Percentiles rank a stretch among this genome's conserved stretches.
These are phyloP conservation scores for Durio zibethinus DNA, from an alignment of 345 rosid genomes.

Conservation along the genomic window DNA sequence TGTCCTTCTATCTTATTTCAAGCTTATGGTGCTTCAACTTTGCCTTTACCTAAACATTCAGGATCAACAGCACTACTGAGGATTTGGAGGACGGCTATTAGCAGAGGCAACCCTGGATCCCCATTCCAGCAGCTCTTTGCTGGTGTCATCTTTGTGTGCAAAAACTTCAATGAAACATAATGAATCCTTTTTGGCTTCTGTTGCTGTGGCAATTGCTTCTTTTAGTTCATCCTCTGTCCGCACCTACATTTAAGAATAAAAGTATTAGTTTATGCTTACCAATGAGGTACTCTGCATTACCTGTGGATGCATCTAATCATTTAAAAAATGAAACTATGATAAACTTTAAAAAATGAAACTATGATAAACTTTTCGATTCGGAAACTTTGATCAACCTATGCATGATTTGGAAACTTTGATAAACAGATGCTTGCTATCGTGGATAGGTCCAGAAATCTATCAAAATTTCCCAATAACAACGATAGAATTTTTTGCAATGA, in stretches of 20 bases:
- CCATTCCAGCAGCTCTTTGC: slow-evolving; percentile 84
- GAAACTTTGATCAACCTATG: not conserved
- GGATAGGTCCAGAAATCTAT: not conserved
- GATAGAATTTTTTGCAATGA: not conserved
- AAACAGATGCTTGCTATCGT: not conserved
- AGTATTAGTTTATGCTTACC: not conserved
- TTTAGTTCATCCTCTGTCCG: slow-evolving; percentile 46
- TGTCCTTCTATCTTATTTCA: not conserved
- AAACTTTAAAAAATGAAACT: not conserved
- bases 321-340: not conserved
- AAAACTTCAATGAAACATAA: slow-evolving; percentile 63
- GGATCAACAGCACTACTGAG: slow-evolving; percentile 34
- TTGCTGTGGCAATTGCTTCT: slow-evolving; percentile 43
- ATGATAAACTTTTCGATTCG: not conserved
- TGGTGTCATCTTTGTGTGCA: slow-evolving; percentile 72
- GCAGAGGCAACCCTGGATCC: slow-evolving; percentile 71
- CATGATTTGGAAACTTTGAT: not conserved
- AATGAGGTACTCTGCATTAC: not conserved
- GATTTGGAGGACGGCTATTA: slow-evolving; percentile 69
- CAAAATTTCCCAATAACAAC: not conserved
- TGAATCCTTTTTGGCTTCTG: slow-evolving; percentile 43
- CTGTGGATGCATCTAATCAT: slow-evolving; percentile 2
- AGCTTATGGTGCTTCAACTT: not conserved
- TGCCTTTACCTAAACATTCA: not conserved
- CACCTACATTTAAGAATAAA: slow-evolving; percentile 36